phyloP scores from a whole-genome alignment of 2,329 filamentous ascomycete genomes.

The Bimuria novae-zelandiae region DNA sequence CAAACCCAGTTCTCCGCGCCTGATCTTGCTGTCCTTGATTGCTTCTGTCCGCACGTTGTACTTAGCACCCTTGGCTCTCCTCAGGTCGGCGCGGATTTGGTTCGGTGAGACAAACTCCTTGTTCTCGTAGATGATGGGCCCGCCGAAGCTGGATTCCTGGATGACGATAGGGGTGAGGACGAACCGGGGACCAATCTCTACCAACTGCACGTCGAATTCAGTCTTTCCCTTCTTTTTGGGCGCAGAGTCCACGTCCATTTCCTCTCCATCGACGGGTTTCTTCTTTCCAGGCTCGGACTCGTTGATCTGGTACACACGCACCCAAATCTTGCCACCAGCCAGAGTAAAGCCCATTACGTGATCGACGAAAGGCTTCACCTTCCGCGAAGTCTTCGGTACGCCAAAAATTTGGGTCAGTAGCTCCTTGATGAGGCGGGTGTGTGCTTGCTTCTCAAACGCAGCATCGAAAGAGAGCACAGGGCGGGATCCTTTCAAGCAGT shows the following conservation, averaged over 20 bases:
- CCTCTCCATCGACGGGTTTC: constrained; percentile 48
- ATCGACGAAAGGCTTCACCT: constrained; percentile 94
- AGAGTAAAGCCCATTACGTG: constrained; percentile 92
- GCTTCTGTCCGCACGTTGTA: constrained; percentile 80
- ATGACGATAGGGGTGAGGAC: constrained; percentile 95
- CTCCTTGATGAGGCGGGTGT: constrained; percentile 84
- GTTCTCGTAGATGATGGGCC: constrained; percentile 97
- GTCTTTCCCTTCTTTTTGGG: constrained; percentile 52
- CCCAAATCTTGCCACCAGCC: constrained; percentile 93
- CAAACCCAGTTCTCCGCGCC: constrained; percentile 77
- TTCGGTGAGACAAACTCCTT: constrained; percentile 97
- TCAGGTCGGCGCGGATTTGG: constrained; percentile 83
- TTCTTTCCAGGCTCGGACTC: constrained; percentile 71
- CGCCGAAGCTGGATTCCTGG: constrained; percentile 91
- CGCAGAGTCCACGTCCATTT: constrained; percentile 39
- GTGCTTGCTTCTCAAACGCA: constrained; percentile 79
- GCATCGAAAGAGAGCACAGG: constrained; percentile 91
- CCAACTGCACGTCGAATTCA: constrained; percentile 77
- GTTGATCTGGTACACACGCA: constrained; percentile 90
- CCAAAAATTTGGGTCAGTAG: constrained; percentile 89
- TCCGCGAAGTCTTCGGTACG: constrained; percentile 84
- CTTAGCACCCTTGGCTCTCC: constrained; percentile 73
- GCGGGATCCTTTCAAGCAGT: constrained; percentile 90
- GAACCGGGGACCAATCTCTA: constrained; percentile 93
- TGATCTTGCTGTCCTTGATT: constrained; percentile 71